Conservation (phyloP, 2,329 filamentous ascomycete species). For the Aspergillus felis region DNA sequence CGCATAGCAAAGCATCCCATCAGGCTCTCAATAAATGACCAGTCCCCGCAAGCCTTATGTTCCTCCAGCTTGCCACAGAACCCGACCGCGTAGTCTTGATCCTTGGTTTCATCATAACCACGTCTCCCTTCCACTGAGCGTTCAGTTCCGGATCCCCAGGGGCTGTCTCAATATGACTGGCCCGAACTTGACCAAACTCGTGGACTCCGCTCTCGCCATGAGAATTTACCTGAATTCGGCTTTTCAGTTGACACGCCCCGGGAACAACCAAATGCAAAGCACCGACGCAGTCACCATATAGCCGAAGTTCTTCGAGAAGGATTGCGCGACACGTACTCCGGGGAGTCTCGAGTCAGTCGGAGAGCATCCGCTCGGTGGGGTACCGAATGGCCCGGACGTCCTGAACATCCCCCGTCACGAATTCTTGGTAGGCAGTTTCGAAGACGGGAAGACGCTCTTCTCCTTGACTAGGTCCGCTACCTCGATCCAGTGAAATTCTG, state of each 20-base stretch:
- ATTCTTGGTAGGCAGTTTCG: slow-evolving; percentile 90
- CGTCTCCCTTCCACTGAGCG: slow-evolving; percentile 29
- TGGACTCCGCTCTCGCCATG: slow-evolving; percentile 26
- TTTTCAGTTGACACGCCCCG: slow-evolving; percentile 1
- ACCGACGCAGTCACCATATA: slow-evolving; percentile 86
- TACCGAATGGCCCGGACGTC: slow-evolving; percentile 77
- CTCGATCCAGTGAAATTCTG: slow-evolving; percentile 78
- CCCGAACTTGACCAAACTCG: slow-evolving; percentile 25
- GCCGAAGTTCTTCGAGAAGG: slow-evolving; percentile 57
- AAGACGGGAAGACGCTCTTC: slow-evolving; percentile 85
- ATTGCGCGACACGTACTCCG: slow-evolving; percentile 46
- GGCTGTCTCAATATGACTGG: too few relatives aligned
- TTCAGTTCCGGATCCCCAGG: slow-evolving; percentile 15
- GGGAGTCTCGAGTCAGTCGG: not conserved
- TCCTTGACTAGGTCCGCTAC: slow-evolving; percentile 66
- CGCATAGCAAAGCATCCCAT: slow-evolving; percentile 42
- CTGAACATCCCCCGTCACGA: slow-evolving; percentile 73
- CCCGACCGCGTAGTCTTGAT: slow-evolving; percentile 35
- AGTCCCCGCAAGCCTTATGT: slow-evolving; percentile 23
- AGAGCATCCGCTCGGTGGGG: slow-evolving; percentile 55
- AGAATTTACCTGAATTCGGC: slow-evolving; percentile 4
- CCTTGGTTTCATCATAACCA: slow-evolving; percentile 30
- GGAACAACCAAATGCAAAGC: slow-evolving; percentile 62
- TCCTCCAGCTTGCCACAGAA: slow-evolving; percentile 23
- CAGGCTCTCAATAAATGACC: slow-evolving; percentile 31